phyloP scores from a whole-genome alignment of 495 filamentous ascomycete genomes.

The Podospora anserina region DNA sequence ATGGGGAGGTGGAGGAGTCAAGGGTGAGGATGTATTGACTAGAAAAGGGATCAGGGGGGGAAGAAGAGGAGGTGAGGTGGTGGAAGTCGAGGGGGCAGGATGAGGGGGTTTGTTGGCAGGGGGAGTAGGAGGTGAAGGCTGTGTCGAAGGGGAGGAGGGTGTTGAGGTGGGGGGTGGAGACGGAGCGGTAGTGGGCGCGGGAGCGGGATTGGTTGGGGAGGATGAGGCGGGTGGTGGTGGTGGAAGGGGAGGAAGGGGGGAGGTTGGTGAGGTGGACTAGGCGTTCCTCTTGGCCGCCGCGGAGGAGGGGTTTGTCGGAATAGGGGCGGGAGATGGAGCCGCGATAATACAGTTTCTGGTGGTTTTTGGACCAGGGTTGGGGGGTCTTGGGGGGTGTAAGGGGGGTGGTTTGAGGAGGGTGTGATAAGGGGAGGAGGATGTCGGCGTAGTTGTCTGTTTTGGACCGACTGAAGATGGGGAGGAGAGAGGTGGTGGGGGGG shows the following conservation, averaged over 20 bases:
- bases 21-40: conserved; percentile 60
- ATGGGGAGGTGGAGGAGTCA: conserved; percentile 63
- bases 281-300: conserved; percentile 53
- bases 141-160: conserved; percentile 38
- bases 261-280: conserved; percentile 60
- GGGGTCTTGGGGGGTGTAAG: background rate
- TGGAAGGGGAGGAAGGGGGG: conserved; percentile 33
- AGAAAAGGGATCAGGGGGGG: conserved; percentile 24
- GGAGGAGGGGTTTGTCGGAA: conserved; percentile 33
- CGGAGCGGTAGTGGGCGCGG: conserved; percentile 32
- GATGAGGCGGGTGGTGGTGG: conserved; percentile 34
- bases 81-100: background rate
- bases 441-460: conserved; percentile 62
- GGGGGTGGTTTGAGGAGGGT: conserved; percentile 19
- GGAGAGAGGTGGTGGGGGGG: conserved; percentile 58
- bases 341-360: conserved; percentile 60
- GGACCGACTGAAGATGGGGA: conserved; percentile 72
- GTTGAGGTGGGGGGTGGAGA: conserved; percentile 35
- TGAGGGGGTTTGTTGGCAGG: conserved; percentile 28
- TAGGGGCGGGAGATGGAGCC: conserved; percentile 39
- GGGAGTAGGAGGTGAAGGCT: conserved; percentile 50
- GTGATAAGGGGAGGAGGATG: conserved; percentile 81
- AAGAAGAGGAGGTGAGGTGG: background rate
- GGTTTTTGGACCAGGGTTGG: conserved; percentile 49
- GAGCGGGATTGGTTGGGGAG: conserved; percentile 31